These are phyloP conservation scores for Agaricus subrufescens DNA, from an alignment of 768 basidiomycete species.

Conservation along the genomic window DNA sequence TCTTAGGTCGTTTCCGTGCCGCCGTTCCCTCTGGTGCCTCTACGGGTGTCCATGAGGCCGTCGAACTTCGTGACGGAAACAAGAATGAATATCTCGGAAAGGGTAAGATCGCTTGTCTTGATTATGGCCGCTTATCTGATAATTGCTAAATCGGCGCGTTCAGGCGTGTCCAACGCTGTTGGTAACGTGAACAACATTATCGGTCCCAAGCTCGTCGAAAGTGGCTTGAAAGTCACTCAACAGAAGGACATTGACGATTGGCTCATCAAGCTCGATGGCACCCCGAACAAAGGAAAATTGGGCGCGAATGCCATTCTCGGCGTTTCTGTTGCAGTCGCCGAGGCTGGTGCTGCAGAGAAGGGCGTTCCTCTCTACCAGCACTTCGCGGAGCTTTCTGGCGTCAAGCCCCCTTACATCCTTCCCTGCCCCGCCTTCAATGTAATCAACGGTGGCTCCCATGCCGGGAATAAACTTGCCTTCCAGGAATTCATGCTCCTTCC, in stretches of 20 bases:
- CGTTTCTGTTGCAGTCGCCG: slow-evolving; percentile 92
- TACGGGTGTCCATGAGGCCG: slow-evolving; percentile 96
- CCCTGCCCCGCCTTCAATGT: slow-evolving; percentile 97
- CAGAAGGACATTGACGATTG: slow-evolving; percentile 98
- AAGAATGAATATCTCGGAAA: slow-evolving; percentile 93
- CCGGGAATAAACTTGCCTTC: slow-evolving; percentile 99
- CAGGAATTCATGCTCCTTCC: slow-evolving; percentile 99
- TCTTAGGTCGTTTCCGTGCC: slow-evolving; percentile 82
- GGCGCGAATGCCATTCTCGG: slow-evolving; percentile 99
- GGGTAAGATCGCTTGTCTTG: slow-evolving; percentile 43
- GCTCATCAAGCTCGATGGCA: slow-evolving; percentile 96
- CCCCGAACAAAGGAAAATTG: slow-evolving; percentile 98
- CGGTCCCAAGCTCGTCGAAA: slow-evolving; percentile 82
- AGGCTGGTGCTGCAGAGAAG: slow-evolving; percentile 94
- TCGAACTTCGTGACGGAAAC: slow-evolving; percentile 97
- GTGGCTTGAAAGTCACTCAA: slow-evolving; percentile 76
- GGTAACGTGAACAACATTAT: slow-evolving; percentile 90
- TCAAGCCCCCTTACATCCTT: slow-evolving; percentile 90
- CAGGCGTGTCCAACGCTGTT: slow-evolving; percentile 93
- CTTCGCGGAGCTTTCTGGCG: slow-evolving; percentile 92
- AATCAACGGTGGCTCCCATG: slow-evolving; percentile 99
- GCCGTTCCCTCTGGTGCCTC: slow-evolving; percentile 98
- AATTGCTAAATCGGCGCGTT: too few relatives aligned
- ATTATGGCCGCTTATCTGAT: neutral
- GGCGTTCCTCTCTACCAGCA: slow-evolving; percentile 94